Conservation (phyloP, 2,329 filamentous ascomycete genomes). For the Neonectria punicea region DNA sequence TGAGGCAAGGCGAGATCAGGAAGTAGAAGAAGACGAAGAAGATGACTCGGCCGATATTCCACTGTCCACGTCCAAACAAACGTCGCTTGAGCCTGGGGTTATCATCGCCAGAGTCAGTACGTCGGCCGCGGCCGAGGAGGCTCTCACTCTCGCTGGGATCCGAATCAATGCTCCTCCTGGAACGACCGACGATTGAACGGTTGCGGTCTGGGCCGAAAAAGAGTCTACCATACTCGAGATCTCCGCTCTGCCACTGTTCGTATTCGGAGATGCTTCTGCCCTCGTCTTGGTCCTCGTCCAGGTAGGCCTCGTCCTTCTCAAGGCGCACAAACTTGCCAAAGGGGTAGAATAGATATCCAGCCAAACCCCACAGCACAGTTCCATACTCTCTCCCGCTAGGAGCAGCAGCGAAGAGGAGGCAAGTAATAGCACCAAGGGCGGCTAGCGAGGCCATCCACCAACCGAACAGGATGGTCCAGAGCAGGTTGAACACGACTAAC, state of each 20-base stretch:
- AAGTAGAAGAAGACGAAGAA: constrained; percentile 98
- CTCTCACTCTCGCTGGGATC: constrained; percentile 87
- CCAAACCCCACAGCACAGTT: constrained; percentile 82
- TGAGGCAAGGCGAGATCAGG: constrained; percentile 84
- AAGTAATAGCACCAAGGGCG: constrained; percentile 78
- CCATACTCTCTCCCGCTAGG: constrained; percentile 89
- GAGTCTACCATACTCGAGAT: constrained; percentile 92
- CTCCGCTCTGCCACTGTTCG: constrained; percentile 98
- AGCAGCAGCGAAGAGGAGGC: constrained; percentile 81
- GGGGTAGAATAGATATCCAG: constrained; percentile 90
- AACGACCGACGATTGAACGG: constrained; percentile 85
- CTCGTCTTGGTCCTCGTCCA: constrained; percentile 94
- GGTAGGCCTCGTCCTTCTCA: constrained; percentile 92
- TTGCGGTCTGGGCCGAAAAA: constrained; percentile 90
- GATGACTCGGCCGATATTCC: constrained; percentile 92
- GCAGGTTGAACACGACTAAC: constrained; percentile 86
- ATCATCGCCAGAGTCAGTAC: constrained; percentile 57
- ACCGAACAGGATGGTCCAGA: constrained; percentile 92
- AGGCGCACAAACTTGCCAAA: constrained; percentile 97
- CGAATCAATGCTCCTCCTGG: constrained; percentile 89
- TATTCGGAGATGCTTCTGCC: constrained; percentile 98
- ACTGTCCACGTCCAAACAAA: constrained; percentile 93
- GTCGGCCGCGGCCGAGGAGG: constrained; percentile 74
- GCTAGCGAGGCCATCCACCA: constrained; percentile 93
- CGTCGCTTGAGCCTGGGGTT: constrained; percentile 74